Evolutionary conservation across 352 stramenopile species (phyloP).

Genomic region (Plasmopara viticola): DNA sequence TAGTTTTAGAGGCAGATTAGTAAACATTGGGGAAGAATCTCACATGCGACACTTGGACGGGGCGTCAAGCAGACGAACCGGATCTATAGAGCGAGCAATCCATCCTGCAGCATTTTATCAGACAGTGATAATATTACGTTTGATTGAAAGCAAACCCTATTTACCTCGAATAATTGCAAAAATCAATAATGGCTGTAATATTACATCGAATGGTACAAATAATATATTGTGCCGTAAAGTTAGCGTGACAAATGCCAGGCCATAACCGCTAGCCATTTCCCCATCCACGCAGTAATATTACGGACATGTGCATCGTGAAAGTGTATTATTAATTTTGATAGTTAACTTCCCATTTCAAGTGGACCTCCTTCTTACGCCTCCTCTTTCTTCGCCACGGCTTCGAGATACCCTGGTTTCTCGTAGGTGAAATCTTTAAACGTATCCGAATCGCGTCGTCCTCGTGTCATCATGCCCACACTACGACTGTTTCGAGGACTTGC

Average conservation of each 20-base stretch:
- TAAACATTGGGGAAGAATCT: not conserved
- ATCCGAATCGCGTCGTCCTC: slow-evolving; percentile 50
- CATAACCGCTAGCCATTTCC: no score
- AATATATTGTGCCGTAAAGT: no score
- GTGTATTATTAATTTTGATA: no score
- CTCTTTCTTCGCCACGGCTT: slow-evolving; percentile 37
- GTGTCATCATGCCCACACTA: slow-evolving; percentile 12
- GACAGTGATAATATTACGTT: not conserved
- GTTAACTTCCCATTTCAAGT: not conserved
- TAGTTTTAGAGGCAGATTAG: no score
- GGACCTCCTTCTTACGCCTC: slow-evolving; percentile 19
- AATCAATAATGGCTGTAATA: no score
- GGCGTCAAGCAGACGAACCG: not conserved
- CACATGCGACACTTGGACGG: not conserved
- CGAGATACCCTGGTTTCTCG: slow-evolving; percentile 61
- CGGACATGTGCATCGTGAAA: no score
- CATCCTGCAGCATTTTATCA: no score
- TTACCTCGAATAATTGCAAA: no score
- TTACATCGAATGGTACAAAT: no score
- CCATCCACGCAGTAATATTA: no score
- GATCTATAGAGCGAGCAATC: not conserved
- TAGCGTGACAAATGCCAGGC: no score
- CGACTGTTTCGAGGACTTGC: slow-evolving; percentile 14
- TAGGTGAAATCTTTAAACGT: slow-evolving; percentile 82
- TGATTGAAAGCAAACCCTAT: no score